A percentile compares a stretch with the other conserved stretches of the same genome.
phyloP scores from a whole-genome alignment of 495 filamentous ascomycete species.

The Annulohypoxylon moriforme region DNA sequence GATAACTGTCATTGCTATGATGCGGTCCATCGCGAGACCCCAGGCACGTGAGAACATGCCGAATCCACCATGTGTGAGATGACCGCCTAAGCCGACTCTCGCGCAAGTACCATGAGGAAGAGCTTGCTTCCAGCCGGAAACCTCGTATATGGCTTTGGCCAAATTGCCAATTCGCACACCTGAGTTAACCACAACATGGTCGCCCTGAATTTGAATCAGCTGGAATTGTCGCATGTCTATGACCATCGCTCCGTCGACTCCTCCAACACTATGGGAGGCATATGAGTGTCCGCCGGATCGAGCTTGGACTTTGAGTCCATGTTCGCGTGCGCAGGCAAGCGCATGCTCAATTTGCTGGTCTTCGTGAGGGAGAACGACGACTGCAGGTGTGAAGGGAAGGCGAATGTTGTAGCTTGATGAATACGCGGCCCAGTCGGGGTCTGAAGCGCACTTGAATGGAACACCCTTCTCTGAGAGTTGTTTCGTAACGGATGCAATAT shows the following conservation, averaged over 20 bases:
- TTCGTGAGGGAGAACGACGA: conserved; percentile 65
- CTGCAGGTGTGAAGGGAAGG: conserved; percentile 63
- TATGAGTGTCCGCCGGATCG: conserved; percentile 79
- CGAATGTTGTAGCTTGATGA: conserved; percentile 68
- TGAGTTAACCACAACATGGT: conserved; percentile 64
- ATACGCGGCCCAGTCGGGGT: conserved; percentile 47
- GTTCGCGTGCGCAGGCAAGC: conserved; percentile 59
- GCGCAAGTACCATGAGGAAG: conserved; percentile 72
- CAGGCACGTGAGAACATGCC: conserved; percentile 71
- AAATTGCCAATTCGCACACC: conserved; percentile 72
- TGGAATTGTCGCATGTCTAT: conserved; percentile 62
- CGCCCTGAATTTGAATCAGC: conserved; percentile 22
- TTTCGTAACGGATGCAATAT: background rate
- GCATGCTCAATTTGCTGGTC: conserved; percentile 61
- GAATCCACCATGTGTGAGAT: conserved; percentile 75
- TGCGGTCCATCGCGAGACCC: conserved; percentile 72
- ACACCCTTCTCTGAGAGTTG: background rate
- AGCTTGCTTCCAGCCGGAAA: conserved; percentile 50
- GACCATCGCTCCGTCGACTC: conserved; percentile 61
- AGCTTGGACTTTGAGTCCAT: conserved; percentile 68
- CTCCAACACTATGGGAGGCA: conserved; percentile 65
- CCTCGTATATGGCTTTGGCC: conserved; percentile 59
- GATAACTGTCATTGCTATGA: conserved; percentile 71
- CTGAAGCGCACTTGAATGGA: conserved; percentile 1
- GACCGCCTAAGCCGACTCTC: conserved; percentile 73